Conservation (phyloP, 176 grass and related monocot genomes). For the Typha latifolia region DNA sequence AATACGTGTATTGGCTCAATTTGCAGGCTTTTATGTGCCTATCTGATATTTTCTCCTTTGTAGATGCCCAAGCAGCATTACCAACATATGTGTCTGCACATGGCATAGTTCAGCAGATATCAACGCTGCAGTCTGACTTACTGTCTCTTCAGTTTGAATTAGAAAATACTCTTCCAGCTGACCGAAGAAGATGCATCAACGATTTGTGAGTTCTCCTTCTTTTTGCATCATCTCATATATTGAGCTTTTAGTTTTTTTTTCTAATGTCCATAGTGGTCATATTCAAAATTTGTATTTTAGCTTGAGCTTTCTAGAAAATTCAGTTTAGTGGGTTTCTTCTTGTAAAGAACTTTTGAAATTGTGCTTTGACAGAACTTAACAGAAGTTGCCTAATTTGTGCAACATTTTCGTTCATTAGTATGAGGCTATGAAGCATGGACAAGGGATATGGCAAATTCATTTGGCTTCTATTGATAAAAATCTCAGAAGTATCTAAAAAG, state of each 20-base stretch:
- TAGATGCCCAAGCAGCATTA: conserved; percentile 59
- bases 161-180: conserved; percentile 77
- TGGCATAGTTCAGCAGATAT: conserved; percentile 95
- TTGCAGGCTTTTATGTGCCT: neutral
- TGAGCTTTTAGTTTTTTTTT: neutral
- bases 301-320: neutral
- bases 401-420: too few species aligned
- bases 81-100: conserved; percentile 84
- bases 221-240: conserved; percentile 1
- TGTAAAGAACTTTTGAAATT: too few species aligned
- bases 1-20: neutral
- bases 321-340: too few species aligned
- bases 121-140: conserved; percentile 69
- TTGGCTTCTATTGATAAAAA: too few species aligned
- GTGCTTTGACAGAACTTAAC: too few species aligned
- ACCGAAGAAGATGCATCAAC: conserved; percentile 90
- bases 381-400: too few species aligned
- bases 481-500: too few species aligned
- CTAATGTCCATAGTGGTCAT: conserved; percentile 8
- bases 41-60: conserved; percentile 11
- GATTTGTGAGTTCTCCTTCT: conserved; percentile 57
- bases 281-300: conserved; percentile 8
- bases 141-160: conserved; percentile 86
- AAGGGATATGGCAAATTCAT: too few species aligned
- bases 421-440: too few species aligned